Evolutionary conservation across 2,329 filamentous ascomycete genomes (phyloP).

Genomic region (Colletotrichum tamarilloi): DNA sequence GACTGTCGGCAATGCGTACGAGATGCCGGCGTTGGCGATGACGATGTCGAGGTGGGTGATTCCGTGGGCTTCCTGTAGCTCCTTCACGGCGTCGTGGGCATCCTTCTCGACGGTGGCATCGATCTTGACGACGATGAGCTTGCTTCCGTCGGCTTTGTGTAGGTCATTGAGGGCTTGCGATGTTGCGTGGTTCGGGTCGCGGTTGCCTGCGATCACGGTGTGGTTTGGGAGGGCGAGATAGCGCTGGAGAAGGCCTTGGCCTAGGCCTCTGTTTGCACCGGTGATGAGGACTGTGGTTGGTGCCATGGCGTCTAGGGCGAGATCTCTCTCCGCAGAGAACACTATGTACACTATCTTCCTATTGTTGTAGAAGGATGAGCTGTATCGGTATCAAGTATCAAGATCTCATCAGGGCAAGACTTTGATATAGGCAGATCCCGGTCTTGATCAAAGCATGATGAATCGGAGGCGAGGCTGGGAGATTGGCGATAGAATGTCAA

Average conservation of each 20-base stretch:
- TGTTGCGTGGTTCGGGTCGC: conserved; percentile 43
- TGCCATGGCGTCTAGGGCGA: neutral
- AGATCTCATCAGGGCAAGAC: neutral
- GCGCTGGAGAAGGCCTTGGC: conserved; percentile 45
- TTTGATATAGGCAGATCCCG: neutral
- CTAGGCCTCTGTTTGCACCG: conserved; percentile 52
- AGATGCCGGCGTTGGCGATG: conserved; percentile 63
- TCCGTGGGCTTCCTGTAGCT: conserved; percentile 42
- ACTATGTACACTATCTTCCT: neutral
- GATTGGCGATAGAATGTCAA: neutral
- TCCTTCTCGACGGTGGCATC: conserved; percentile 48
- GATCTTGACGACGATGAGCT: conserved; percentile 52
- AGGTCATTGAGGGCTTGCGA: conserved; percentile 41
- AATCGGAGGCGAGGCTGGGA: neutral
- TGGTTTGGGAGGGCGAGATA: conserved; percentile 67
- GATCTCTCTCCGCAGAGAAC: neutral
- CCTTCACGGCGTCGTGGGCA: conserved; percentile 45
- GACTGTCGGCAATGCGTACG: conserved; percentile 44
- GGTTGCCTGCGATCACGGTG: conserved; percentile 53
- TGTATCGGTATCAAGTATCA: neutral
- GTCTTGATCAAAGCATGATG: neutral
- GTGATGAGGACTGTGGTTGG: conserved; percentile 44
- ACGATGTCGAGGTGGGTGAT: conserved; percentile 60
- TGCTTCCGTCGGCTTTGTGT: conserved; percentile 47
- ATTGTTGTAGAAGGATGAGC: neutral